These are phyloP conservation scores for Tetrahymena elliotti DNA, from an alignment of 73 alveolate genomes.

Conservation along the genomic window DNA sequence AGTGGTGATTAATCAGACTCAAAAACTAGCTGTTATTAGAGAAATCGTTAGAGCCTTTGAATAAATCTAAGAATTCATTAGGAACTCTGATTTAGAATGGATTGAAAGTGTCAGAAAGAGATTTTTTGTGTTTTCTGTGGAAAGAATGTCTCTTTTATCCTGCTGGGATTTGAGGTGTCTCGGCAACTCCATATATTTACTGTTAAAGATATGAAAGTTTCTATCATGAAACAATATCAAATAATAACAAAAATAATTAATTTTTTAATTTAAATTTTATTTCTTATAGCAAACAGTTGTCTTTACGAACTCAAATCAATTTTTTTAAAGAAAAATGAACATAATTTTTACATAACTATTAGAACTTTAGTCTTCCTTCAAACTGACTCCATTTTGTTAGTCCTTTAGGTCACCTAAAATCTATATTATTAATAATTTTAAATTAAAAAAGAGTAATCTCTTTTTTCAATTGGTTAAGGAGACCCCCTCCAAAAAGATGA, in stretches of 20 bases:
- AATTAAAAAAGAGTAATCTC: not conserved
- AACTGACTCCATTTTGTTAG: not conserved
- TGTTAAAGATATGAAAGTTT: not conserved
- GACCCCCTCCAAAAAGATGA: not conserved
- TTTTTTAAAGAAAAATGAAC: not conserved
- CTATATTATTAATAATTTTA: not conserved
- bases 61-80: not conserved
- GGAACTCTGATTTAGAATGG: not conserved
- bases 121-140: conserved; percentile 32
- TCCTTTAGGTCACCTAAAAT: not conserved
- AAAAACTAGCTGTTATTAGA: not conserved
- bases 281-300: not conserved
- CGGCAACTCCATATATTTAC: not conserved
- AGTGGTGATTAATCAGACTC: not conserved
- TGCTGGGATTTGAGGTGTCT: not conserved
- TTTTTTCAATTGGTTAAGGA: not conserved
- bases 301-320: too few species aligned
- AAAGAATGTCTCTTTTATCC: not conserved
- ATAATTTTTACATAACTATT: not conserved
- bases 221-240: not conserved
- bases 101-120: conserved; percentile 23
- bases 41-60: not conserved
- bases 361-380: not conserved
- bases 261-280: not conserved
- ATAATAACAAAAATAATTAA: not conserved